Conservation (phyloP, 805 yeast species). For the Cyberlindnera mrakii region DNA sequence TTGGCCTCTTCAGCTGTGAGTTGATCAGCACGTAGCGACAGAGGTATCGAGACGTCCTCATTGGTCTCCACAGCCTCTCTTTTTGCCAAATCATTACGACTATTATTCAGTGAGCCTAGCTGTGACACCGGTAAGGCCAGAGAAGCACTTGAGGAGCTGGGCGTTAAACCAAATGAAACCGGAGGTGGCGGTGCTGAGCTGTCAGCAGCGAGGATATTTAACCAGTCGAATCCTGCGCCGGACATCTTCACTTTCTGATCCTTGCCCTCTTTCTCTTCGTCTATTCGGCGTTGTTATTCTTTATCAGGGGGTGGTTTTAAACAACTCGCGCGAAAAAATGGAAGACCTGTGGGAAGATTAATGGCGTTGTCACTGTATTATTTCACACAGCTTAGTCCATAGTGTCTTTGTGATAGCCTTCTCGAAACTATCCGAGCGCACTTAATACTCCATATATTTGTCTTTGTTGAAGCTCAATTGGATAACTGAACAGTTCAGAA, state of each 20-base stretch:
- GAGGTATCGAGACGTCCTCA: constrained; percentile 44
- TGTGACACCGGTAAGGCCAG: constrained; percentile 1
- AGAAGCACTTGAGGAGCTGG: constrained; percentile 4
- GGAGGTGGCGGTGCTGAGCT: constrained; percentile 38
- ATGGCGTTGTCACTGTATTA: too few species aligned
- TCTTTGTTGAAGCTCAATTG: too few species aligned
- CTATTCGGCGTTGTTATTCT: too few species aligned
- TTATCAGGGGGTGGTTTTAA: background rate
- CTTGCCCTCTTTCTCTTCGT: too few species aligned
- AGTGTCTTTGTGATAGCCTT: too few species aligned
- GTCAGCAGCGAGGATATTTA: constrained; percentile 32
- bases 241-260: background rate
- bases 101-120: background rate
- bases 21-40: constrained; percentile 60
- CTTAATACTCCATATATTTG: too few species aligned
- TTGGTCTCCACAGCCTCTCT: constrained; percentile 11
- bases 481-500: background rate
- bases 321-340: background rate
- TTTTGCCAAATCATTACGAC: background rate
- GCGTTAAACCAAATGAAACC: constrained; percentile 42
- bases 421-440: too few species aligned
- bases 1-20: constrained; percentile 72
- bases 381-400: too few species aligned
- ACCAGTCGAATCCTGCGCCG: constrained; percentile 45
- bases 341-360: background rate